phyloP scores from a whole-genome alignment of 73 alveolate genomes.

The Tetrahymena elliotti region DNA sequence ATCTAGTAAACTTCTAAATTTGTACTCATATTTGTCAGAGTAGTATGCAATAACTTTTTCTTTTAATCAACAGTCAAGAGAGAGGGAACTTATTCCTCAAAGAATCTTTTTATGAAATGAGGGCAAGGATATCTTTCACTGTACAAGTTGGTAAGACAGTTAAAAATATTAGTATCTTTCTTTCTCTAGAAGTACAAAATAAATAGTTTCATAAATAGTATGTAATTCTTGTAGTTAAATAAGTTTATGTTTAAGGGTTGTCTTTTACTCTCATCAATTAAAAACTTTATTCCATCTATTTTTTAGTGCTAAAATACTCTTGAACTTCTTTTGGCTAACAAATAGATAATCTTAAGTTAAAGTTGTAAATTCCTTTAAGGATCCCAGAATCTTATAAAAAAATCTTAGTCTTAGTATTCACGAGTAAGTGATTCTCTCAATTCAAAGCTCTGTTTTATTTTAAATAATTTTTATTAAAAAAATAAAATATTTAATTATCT shows the following conservation, averaged over 20 bases:
- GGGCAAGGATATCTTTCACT: not conserved
- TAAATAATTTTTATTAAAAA: too few species aligned
- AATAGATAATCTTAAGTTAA: not conserved
- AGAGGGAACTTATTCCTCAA: not conserved
- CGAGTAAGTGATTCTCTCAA: not conserved
- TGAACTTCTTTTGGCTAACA: not conserved
- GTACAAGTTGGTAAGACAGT: not conserved
- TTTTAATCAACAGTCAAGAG: not conserved
- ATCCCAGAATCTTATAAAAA: not conserved
- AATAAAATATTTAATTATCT: too few species aligned
- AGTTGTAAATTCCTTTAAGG: not conserved
- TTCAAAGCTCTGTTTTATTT: not conserved
- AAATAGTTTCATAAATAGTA: not conserved
- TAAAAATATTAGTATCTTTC: not conserved
- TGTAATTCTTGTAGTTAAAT: not conserved
- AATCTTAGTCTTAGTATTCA: not conserved
- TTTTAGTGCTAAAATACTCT: not conserved
- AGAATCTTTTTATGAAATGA: not conserved
- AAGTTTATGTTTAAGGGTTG: not conserved
- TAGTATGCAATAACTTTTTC: not conserved
- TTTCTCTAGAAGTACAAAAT: not conserved
- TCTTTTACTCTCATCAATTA: not conserved
- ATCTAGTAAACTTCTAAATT: not conserved
- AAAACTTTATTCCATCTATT: not conserved
- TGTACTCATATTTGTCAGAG: not conserved